A percentile compares a stretch with the other conserved stretches of the same genome.
Evolutionary conservation across 495 filamentous ascomycete species (phyloP).

Genomic region (Penicillium canariense): DNA sequence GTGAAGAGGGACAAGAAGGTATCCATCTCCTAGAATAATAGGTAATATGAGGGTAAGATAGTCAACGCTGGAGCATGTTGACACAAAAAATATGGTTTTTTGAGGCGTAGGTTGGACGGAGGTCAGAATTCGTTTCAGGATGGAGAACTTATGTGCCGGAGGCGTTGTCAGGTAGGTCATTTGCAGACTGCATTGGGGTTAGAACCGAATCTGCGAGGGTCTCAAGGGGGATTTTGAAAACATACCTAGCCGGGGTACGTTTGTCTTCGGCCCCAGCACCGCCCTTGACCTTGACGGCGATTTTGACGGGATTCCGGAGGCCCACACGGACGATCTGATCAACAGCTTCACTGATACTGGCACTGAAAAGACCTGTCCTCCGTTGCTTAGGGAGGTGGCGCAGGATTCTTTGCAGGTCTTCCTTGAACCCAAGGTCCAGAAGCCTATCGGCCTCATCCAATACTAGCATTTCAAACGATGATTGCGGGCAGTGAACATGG

Average conservation of each 20-base stretch:
- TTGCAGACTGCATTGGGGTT: conserved; percentile 55
- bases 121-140: conserved; percentile 67
- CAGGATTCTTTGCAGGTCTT: conserved; percentile 83
- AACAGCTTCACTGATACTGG: conserved; percentile 86
- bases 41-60: conserved; percentile 81
- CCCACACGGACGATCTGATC: conserved; percentile 91
- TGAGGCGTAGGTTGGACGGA: conserved; percentile 68
- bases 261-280: conserved; percentile 72
- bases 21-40: conserved; percentile 54
- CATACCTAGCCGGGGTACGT: conserved; percentile 73
- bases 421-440: conserved; percentile 92
- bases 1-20: conserved; percentile 75
- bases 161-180: conserved; percentile 81
- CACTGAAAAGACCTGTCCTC: conserved; percentile 90
- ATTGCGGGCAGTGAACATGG: conserved; percentile 84
- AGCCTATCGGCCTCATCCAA: conserved; percentile 93
- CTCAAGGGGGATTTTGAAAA: neutral
- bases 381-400: conserved; percentile 86
- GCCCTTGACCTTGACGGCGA: conserved; percentile 88
- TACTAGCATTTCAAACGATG: conserved; percentile 85
- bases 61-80: conserved; percentile 93
- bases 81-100: conserved; percentile 88
- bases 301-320: conserved; percentile 88
- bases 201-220: conserved; percentile 7
- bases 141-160: conserved; percentile 71